phyloP scores from a whole-genome alignment of 1,139 yeast genomes.

The Nadsonia starkeyi-henricii region DNA sequence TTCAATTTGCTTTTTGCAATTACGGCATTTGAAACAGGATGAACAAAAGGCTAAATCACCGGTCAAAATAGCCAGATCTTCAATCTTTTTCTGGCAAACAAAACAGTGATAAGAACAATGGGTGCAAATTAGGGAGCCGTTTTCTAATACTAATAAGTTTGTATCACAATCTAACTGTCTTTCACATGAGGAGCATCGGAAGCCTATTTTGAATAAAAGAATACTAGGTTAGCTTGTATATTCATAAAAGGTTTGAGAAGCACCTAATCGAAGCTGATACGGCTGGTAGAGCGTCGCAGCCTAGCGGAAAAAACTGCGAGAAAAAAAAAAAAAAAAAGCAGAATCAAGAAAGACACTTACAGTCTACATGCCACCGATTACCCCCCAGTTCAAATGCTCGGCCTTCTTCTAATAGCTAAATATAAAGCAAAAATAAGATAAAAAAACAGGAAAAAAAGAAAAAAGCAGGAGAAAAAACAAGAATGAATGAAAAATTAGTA shows the following conservation, averaged over 20 bases:
- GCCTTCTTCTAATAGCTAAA: conserved; percentile 26
- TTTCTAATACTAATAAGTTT: conserved; percentile 79
- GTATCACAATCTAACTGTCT: conserved; percentile 72
- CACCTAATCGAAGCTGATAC: too few relatives aligned
- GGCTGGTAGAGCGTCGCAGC: too few relatives aligned
- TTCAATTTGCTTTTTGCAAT: conserved; percentile 77
- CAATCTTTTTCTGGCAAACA: conserved; percentile 79
- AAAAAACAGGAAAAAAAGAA: not conserved
- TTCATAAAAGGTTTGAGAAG: too few relatives aligned
- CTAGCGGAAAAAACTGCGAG: too few relatives aligned
- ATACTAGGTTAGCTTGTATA: too few relatives aligned
- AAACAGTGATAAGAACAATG: conserved; percentile 84
- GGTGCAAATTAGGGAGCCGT: conserved; percentile 82
- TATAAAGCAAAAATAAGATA: not conserved
- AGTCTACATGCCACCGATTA: conserved; percentile 89
- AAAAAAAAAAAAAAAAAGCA: not conserved
- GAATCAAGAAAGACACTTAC: conserved; percentile 27
- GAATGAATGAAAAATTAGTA: not conserved
- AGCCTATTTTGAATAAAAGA: too few relatives aligned
- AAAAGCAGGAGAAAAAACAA: not conserved
- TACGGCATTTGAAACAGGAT: conserved; percentile 77
- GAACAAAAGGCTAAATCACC: conserved; percentile 93
- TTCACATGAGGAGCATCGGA: conserved; percentile 75
- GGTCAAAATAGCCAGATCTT: conserved; percentile 88
- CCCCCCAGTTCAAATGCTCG: conserved; percentile 46